phyloP scores from a whole-genome alignment of 2,329 filamentous ascomycete genomes.

The Daldinia sp. region DNA sequence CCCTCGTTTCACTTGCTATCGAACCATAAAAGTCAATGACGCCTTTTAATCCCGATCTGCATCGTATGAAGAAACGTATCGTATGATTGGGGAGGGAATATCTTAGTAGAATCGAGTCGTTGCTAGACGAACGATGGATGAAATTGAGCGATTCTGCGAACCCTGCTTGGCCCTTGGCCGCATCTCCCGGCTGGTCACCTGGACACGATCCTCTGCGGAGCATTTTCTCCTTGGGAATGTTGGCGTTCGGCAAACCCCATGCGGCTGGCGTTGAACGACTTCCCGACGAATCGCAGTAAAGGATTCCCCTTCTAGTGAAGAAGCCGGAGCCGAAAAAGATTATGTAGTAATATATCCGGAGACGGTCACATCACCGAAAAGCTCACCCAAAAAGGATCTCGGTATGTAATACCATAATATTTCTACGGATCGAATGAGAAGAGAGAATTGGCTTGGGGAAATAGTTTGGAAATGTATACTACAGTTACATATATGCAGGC shows the following conservation, averaged over 20 bases:
- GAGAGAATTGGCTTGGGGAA: background rate
- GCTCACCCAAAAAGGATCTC: background rate
- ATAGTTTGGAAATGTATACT: background rate
- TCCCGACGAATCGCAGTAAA: constrained; percentile 23
- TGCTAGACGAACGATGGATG: constrained; percentile 7
- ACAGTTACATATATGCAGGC: background rate
- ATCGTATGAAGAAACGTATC: constrained; percentile 3
- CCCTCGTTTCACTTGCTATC: constrained; percentile 1
- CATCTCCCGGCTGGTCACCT: constrained; percentile 31
- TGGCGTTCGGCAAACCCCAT: constrained; percentile 7
- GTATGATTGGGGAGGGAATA: constrained; percentile 23
- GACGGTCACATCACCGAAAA: constrained; percentile 20
- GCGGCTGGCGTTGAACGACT: constrained; percentile 9
- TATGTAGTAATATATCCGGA: constrained; percentile 32
- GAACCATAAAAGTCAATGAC: constrained; percentile 6
- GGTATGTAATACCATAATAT: background rate
- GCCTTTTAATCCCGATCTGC: background rate
- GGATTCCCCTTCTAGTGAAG: constrained; percentile 7
- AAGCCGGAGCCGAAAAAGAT: constrained; percentile 10
- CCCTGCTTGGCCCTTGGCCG: constrained; percentile 15
- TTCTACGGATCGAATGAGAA: background rate
- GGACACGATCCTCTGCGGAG: constrained; percentile 31
- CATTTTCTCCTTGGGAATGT: constrained; percentile 21
- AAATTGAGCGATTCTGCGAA: constrained; percentile 9
- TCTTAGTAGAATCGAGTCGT: constrained; percentile 10